Base-by-base conservation (phyloP, 2,329 filamentous ascomycete genomes). In the Daldinia sp. region DNA sequence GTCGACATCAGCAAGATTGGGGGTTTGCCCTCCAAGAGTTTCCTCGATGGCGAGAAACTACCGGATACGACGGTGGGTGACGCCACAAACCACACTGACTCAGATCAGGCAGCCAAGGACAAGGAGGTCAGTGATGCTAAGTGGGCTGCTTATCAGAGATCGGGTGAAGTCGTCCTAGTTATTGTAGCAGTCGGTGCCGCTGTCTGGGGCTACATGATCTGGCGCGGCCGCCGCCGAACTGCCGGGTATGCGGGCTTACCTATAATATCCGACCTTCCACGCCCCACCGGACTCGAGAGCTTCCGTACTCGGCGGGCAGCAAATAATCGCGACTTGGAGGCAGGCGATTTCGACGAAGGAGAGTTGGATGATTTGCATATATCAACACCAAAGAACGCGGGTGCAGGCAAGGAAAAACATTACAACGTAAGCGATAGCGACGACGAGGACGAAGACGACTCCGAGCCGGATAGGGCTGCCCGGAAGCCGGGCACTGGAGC, bases 1-100 rank as follows among this genome's bases (percentile, higher is more conserved):
- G 92, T 99, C 37, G 93, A 98, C 74, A 96, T 98, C 68, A 90
- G 87, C 70, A 90, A 86, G 73, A 96, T 97, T 68, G 94, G 94
- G 61, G 94, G 92, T 51, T 80, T 81, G 52, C 92, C 93, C 0
- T 85, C 89, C 0, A 91, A 96, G 76, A 93, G 89, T 60, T 85
- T 86, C 29, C 90, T 97, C 58, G 93, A 96, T 73, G 94, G 94
- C 58, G 92, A 96, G 76, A 93, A 93, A 75, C 87, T 90, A 1
- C 88, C 87, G 4, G 85, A 92, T 69, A 93, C 91, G 1, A 90
- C 89, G 15, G 91, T 95, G 2, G 91, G 91, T 49, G 89, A 86
- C 29, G 88, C 90, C 47, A 85, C 79, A 59, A 85, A 85, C 72
- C 77, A 70, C 71, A 93, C 86, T 23, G 82, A 82, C 11, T 86